phyloP scores from a whole-genome alignment of 441 rosid species.

The Viola pubescens region DNA sequence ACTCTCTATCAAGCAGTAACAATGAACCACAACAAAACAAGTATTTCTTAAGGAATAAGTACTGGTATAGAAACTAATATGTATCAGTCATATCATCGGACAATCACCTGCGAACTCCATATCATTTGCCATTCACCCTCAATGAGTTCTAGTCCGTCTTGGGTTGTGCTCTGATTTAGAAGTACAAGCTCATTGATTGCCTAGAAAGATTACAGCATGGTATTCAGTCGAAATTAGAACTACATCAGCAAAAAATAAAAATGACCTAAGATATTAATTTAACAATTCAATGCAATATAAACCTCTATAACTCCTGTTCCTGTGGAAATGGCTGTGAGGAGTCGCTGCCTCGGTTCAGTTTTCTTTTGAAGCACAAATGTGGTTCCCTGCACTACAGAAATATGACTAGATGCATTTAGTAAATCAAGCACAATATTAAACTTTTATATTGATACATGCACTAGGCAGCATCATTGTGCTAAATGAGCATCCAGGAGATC shows the following conservation, averaged over 20 bases:
- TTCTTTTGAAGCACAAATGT: conserved; percentile 89
- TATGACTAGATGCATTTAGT: conserved; percentile 24
- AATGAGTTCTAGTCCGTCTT: conserved; percentile 43
- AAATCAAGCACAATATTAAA: background rate
- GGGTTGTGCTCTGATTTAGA: conserved; percentile 18
- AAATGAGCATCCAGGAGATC: background rate
- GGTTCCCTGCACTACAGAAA: conserved; percentile 85
- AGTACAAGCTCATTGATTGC: conserved; percentile 62
- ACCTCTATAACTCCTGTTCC: conserved; percentile 53
- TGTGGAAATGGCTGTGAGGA: conserved; percentile 61
- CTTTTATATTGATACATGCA: too few relatives aligned
- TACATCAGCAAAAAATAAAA: background rate
- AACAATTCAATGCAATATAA: conserved; percentile 1
- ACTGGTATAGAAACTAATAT: too few relatives aligned
- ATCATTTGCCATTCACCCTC: conserved; percentile 96
- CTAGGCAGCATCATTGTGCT: background rate
- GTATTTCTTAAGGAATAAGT: too few relatives aligned
- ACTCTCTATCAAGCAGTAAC: too few relatives aligned
- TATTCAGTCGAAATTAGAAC: background rate
- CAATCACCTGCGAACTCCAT: conserved; percentile 88
- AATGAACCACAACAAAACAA: too few relatives aligned
- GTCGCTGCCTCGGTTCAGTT: conserved; percentile 64
- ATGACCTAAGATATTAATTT: background rate
- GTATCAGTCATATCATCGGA: background rate
- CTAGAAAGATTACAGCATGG: conserved; percentile 28